Base-by-base conservation (phyloP, 352 stramenopile species). In the Pythium angustatum region DNA sequence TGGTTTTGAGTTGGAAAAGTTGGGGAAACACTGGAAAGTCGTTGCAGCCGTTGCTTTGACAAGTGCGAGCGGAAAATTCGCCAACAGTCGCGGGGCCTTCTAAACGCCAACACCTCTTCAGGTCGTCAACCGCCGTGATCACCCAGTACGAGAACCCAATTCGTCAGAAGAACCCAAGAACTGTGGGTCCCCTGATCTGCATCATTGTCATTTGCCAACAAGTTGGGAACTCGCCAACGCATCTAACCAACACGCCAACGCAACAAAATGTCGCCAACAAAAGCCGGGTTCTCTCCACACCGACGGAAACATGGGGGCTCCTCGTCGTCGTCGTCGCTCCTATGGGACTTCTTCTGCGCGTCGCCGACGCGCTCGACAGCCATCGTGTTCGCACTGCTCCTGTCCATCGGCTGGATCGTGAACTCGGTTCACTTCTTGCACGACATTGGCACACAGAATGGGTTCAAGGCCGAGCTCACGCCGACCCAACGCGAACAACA, bases 351-450 rank as follows among this genome's bases (percentile, higher is more conserved):
- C 17, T 19, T 61, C 15, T 48, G 40, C 14, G 24, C 7, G 2
- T 58, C 58, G 15, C 48, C 47, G 19, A 21, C 38, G 26, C 58
- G 58, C 8, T 19, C 51, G 27, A 11, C 58, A 9, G 58, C 28
- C n/a, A 30, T 57, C 19, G 22, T 26, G 15, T 55, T 34, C 38
- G 28, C 43, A 14, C 22, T 56, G 24, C 48, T 65, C 11, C 17
- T 58, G 34, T 43, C 34, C 43, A n/a, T 53, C 28, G 54, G 28
- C 14, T 65, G 58, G 58, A 24, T 65, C 48, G 24, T 57, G 36
- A 65, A 57, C 49, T 65, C 58, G 36, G 38, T 65, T 3, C 26
- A 47, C 15, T 50, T 65, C 24, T 49, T 65, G 19, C 47, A 58
- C 9, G 58, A 65, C 51, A 65, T 65, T 8, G 31, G 41, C 31